phyloP scores from a whole-genome alignment of 352 stramenopile species.

The Globisporangium iwayamae region DNA sequence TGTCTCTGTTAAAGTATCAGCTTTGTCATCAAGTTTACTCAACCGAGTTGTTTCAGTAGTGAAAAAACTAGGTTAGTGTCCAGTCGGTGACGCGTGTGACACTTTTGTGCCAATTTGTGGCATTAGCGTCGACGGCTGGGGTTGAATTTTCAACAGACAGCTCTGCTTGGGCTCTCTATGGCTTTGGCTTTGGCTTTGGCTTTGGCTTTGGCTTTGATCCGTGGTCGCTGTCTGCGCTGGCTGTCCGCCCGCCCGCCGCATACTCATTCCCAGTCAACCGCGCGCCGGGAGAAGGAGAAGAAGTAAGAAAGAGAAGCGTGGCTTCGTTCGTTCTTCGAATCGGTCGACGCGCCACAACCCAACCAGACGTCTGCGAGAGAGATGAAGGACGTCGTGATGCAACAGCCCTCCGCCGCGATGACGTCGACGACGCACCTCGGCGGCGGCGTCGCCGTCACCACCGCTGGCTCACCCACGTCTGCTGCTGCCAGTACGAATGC shows the following conservation, averaged over 20 bases:
- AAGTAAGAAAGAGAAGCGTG: not conserved
- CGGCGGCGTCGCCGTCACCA: conserved; percentile 8
- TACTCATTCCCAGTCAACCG: conserved; percentile 13
- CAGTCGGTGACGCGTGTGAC: conserved; percentile 7
- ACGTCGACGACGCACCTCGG: conserved; percentile 10
- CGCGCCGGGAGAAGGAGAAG: not conserved
- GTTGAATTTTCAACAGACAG: conserved; percentile 15
- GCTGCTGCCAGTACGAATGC: not conserved
- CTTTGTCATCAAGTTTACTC: not conserved
- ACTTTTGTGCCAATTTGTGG: not conserved
- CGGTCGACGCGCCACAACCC: conserved; percentile 7
- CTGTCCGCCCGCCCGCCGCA: not conserved
- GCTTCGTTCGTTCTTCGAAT: not conserved
- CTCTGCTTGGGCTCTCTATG: conserved; percentile 12
- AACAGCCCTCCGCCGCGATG: conserved; percentile 8
- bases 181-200: not conserved
- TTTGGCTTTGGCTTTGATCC: not conserved
- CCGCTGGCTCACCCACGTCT: conserved; percentile 5
- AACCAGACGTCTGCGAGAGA: conserved; percentile 5
- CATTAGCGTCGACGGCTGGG: conserved; percentile 10
- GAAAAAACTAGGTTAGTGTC: too few relatives aligned
- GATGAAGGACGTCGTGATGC: conserved; percentile 19
- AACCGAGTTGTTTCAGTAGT: not conserved
- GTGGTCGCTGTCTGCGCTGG: not conserved
- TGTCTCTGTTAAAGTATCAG: conserved; percentile 1